Evolutionary conservation across 768 basidiomycete genomes (phyloP).

Genomic region (Lactarius sp.): DNA sequence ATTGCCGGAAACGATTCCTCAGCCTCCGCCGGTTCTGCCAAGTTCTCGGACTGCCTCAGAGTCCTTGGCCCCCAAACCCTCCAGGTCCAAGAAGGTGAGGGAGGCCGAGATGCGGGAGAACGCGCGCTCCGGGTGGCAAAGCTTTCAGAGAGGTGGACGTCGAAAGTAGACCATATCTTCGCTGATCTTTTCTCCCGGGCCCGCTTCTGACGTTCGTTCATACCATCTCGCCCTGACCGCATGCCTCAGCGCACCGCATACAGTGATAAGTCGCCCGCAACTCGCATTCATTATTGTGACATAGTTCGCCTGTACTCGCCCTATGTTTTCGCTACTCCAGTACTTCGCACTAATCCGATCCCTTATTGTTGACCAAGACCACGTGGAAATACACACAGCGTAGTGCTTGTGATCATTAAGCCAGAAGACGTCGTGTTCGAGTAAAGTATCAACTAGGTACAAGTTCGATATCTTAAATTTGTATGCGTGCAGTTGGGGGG

Average conservation of each 20-base stretch:
- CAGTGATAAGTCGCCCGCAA: not conserved
- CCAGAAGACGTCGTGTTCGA: slow-evolving; percentile 25
- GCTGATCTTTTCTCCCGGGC: not conserved
- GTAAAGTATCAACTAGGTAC: slow-evolving; percentile 30
- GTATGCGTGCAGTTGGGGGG: slow-evolving; percentile 28
- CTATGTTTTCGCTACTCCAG: not conserved
- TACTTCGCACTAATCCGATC: not conserved
- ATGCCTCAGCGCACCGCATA: not conserved
- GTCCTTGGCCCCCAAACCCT: not conserved
- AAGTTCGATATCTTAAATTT: slow-evolving; percentile 32
- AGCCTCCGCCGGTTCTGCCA: slow-evolving; percentile 15
- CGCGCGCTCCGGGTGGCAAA: slow-evolving; percentile 27
- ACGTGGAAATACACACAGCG: not conserved
- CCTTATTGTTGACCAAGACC: not conserved
- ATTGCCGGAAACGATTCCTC: not conserved
- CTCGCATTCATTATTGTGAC: not conserved
- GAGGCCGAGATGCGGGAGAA: slow-evolving; percentile 21
- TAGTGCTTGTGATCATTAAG: slow-evolving; percentile 15
- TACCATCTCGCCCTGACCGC: not conserved
- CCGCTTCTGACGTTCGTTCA: not conserved
- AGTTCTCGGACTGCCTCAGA: not conserved
- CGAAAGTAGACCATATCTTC: slow-evolving; percentile 13
- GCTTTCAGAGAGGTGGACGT: slow-evolving; percentile 25
- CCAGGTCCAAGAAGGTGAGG: slow-evolving; percentile 16
- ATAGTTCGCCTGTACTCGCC: not conserved